Evolutionary conservation across 352 stramenopile species (phyloP), one percentile per base, ranked within the genome.

Genomic region (Globisporangium iwayamae): DNA sequence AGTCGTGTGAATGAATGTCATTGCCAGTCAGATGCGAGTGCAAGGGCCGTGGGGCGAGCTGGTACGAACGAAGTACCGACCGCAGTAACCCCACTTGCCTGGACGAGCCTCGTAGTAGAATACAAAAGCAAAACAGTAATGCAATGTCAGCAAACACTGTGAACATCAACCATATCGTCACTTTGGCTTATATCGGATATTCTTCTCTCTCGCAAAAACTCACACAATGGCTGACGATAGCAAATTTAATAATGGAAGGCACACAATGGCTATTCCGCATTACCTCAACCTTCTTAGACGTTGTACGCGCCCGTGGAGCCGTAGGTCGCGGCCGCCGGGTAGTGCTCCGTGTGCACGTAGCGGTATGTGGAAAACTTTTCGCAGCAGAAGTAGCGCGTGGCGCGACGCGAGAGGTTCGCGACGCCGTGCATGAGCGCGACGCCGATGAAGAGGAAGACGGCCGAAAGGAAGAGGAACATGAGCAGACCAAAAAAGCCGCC

Each of bases 331-430:
- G 62, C 16, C 16, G 65, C 41, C 7, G 68, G 65, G 34, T 71
- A 67, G 62, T 68, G 57, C 16, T 68, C 64, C 18, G 53, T 30
- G 51, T 75, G 43, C 25, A 78, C 63, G 45, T 80, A 79, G 41
- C 74, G 68, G 64, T 87, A 80, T 18, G 73, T 76, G 13, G 69
- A 74, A 51, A 83, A 85, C 57, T 74, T 77, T 47, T 90, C 81
- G 57, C 79, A 89, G 71, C 79, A 89, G 64, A 90, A 90, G 68
- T 79, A 87, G 48, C 79, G 76, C 32, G 81, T 89, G 5, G 78
- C 74, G 36, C 67, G 56, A 38, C 69, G 71, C 34, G 78, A 86
- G 10, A 87, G 57, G 6, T 62, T 64, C 32, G 76, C 81, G 3
- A 67, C 66, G 32, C 77, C 76, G 54, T 83, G 74, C 78, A 90